Base-by-base conservation (phyloP, 1,284 basidiomycete species). In the Cystobasidium slooffiae region DNA sequence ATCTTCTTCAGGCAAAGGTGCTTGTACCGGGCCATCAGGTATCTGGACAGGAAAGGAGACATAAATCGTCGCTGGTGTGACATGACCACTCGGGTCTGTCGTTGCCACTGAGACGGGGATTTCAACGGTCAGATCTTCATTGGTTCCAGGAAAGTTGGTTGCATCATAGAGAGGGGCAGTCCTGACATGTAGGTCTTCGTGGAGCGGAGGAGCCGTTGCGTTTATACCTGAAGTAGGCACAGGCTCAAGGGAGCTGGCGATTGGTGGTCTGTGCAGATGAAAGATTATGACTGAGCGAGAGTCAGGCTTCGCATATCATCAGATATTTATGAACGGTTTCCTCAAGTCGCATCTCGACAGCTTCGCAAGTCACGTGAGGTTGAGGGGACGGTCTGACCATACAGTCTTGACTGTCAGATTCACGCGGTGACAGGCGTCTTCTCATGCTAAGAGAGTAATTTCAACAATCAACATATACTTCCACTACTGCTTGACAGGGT, bases 401-500 rank as follows among this genome's bases (percentile, higher is more conserved):
- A 31, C 31, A 31, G 31, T 31, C 31, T 31, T 31, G 31, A 31
- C 31, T 31, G 31, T 31, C 31, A 31, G 31, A 31, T 31, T 31
- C 31, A 31, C 31, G 31, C 31, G 31, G 31, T 31, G 31, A 31
- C 31, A 31, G 31, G 31, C 5, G 31, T 31, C 31, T 31, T 31
- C 31, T 31, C 31, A 31, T 31, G 31, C 31, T 31, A 31, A 31
- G 31, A 31, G 5, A 31, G 31, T 31, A 56, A 31, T 22, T 9
- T 56, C 12, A 37, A 59, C 56, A 59, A 59, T 41, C 56, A 59
- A 59, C 56, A 59, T 12, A 59, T 59, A 59, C 56, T 59, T 10
- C 14, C 56, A n/a, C 31, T 31, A 31, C 31, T 31, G 31, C 31
- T 31, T 31, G 5, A 31, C 31, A 31, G 2, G 31, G 31, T 31